Percentiles rank a stretch among this genome's conserved stretches.
Evolutionary conservation across 2,329 filamentous ascomycete genomes (phyloP).

Genomic region (Epichloe scottii): DNA sequence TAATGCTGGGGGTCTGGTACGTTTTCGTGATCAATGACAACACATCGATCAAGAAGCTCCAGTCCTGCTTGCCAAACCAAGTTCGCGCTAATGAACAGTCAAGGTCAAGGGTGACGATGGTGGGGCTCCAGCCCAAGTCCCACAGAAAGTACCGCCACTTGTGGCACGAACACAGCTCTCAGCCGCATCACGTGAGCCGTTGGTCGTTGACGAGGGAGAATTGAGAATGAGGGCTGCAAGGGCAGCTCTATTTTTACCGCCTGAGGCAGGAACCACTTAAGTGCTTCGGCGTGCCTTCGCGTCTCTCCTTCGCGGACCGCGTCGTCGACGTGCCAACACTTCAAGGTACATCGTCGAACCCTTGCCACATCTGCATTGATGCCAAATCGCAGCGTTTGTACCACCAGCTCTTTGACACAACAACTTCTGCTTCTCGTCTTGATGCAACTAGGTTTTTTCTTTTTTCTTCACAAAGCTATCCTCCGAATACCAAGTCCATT

Average conservation of each 20-base stretch:
- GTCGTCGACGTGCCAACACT: conserved; percentile 24
- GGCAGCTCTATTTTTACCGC: conserved; percentile 6
- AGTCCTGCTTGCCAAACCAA: neutral
- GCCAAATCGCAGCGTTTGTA: neutral
- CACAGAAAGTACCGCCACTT: neutral
- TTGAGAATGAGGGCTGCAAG: neutral
- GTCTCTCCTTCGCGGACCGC: conserved; percentile 22
- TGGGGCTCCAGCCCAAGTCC: neutral
- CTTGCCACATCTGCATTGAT: conserved; percentile 7
- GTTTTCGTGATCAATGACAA: neutral
- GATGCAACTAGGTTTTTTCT: neutral
- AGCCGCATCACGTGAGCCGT: conserved; percentile 18
- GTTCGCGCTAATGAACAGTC: neutral
- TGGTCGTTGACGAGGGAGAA: neutral
- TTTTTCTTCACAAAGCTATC: neutral
- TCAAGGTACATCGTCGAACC: conserved; percentile 14
- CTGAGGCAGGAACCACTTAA: conserved; percentile 25
- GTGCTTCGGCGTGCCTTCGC: conserved; percentile 26
- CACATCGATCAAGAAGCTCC: neutral
- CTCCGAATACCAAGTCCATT: too few species aligned
- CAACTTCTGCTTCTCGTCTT: neutral
- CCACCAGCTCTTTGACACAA: neutral
- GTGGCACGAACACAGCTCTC: neutral
- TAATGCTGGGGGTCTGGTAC: neutral
- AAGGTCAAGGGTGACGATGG: too few species aligned